phyloP scores from a whole-genome alignment of 345 rosid genomes.

The Geranium brycei region DNA sequence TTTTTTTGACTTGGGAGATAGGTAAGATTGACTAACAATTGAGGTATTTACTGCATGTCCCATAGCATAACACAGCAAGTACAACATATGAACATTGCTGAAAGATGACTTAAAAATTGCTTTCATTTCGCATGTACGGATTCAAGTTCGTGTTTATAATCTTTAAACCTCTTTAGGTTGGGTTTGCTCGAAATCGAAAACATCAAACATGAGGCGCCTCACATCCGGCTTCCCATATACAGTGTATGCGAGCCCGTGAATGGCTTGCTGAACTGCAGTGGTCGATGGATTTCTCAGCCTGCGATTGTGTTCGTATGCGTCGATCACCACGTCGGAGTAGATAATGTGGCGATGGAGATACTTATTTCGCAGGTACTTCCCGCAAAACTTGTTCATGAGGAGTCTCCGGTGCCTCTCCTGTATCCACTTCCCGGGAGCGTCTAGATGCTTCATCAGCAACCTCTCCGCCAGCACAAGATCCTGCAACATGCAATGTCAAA shows the following conservation, averaged over 20 bases:
- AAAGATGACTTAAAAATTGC: too few relatives aligned
- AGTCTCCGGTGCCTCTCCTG: constrained; percentile 76
- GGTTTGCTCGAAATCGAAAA: constrained; percentile 86
- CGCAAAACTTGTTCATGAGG: constrained; percentile 92
- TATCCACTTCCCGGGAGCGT: constrained; percentile 86
- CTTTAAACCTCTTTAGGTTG: constrained; percentile 61
- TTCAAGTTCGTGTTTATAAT: too few relatives aligned
- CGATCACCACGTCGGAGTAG: constrained; percentile 68
- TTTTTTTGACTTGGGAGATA: too few relatives aligned
- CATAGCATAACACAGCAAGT: too few relatives aligned
- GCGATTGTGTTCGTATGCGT: constrained; percentile 60
- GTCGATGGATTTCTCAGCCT: constrained; percentile 73
- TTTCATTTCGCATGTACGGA: too few relatives aligned
- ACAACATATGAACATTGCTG: too few relatives aligned
- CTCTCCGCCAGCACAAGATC: constrained; percentile 90
- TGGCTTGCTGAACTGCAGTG: constrained; percentile 77
- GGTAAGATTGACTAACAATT: too few relatives aligned
- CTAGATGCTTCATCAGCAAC: constrained; percentile 80
- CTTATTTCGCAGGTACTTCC: constrained; percentile 67
- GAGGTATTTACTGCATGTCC: too few relatives aligned
- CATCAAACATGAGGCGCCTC: constrained; percentile 82
- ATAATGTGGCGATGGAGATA: constrained; percentile 47
- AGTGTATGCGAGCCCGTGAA: constrained; percentile 78
- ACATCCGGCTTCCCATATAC: constrained; percentile 84
- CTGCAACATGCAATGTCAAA: constrained; percentile 14